Percentiles rank a stretch among this genome's conserved stretches.
Conservation (phyloP, 805 yeast species). For the Aciculoconidium aculeatum region DNA sequence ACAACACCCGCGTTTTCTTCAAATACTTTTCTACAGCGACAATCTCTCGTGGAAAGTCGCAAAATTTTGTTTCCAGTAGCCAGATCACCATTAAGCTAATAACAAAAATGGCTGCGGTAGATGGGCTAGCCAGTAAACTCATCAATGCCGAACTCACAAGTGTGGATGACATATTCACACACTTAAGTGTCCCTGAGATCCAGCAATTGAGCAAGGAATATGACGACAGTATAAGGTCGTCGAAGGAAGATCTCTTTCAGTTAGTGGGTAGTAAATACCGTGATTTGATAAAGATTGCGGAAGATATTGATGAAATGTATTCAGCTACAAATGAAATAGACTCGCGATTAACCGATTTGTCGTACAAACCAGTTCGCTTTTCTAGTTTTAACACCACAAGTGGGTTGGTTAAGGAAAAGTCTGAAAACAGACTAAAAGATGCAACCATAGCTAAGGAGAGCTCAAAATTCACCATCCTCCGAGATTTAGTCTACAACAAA, state of each 20-base stretch:
- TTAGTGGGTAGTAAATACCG: slow-evolving; percentile 38
- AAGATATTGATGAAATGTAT: slow-evolving; percentile 33
- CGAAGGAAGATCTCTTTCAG: slow-evolving; percentile 29
- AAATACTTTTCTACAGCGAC: too few relatives aligned
- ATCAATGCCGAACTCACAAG: slow-evolving; percentile 9
- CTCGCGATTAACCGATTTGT: slow-evolving; percentile 21
- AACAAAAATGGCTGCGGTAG: too few relatives aligned
- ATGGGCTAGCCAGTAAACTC: too few relatives aligned
- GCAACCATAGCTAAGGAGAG: slow-evolving; percentile 14
- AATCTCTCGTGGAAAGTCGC: too few relatives aligned
- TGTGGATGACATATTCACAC: slow-evolving; percentile 31
- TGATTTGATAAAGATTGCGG: slow-evolving; percentile 39
- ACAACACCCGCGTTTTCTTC: too few relatives aligned
- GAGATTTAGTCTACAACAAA: slow-evolving; percentile 24
- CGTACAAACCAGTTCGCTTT: slow-evolving; percentile 26
- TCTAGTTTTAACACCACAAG: slow-evolving; percentile 18
- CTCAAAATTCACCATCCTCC: slow-evolving; percentile 20
- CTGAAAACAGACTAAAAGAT: slow-evolving; percentile 11
- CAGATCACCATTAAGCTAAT: too few relatives aligned
- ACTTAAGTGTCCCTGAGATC: slow-evolving; percentile 26
- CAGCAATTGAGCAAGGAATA: slow-evolving; percentile 26
- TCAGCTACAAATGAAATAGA: slow-evolving; percentile 17
- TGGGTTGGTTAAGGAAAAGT: slow-evolving; percentile 16
- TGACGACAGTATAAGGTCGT: slow-evolving; percentile 18
- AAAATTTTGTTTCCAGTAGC: too few relatives aligned